Conservation (phyloP, 2,329 filamentous ascomycete genomes). For the Talaromyces islandicus region DNA sequence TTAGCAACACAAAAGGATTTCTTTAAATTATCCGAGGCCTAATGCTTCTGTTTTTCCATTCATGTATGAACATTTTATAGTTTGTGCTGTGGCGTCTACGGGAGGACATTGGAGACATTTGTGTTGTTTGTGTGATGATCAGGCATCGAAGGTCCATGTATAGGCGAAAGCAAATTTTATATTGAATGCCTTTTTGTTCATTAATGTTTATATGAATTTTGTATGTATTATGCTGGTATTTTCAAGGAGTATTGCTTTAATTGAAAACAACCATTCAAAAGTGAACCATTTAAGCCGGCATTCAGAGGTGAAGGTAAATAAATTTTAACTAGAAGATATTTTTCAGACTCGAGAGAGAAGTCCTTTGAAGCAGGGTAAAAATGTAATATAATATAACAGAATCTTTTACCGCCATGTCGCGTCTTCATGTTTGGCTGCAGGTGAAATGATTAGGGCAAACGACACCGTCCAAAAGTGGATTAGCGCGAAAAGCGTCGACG, state of each 20-base stretch:
- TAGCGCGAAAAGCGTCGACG: neutral
- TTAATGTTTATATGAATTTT: neutral
- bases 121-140: neutral
- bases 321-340: too few species aligned
- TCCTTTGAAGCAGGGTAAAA: neutral
- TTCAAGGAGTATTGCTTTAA: neutral
- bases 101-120: neutral
- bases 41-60: neutral
- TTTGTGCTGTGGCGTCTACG: neutral
- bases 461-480: neutral
- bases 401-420: too few species aligned
- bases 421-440: neutral
- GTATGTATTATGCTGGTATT: neutral
- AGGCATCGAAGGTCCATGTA: neutral
- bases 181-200: neutral
- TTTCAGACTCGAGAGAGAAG: neutral
- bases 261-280: neutral
- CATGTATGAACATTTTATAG: neutral
- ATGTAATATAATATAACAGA: too few species aligned
- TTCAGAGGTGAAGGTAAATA: neutral
- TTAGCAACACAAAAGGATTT: conserved; percentile 74
- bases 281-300: neutral
- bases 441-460: neutral
- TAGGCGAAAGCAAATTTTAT: neutral
- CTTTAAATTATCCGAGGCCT: conserved; percentile 39